phyloP scores from a whole-genome alignment of 192 early-diverging fungal genomes.

The Coemansia sp. region DNA sequence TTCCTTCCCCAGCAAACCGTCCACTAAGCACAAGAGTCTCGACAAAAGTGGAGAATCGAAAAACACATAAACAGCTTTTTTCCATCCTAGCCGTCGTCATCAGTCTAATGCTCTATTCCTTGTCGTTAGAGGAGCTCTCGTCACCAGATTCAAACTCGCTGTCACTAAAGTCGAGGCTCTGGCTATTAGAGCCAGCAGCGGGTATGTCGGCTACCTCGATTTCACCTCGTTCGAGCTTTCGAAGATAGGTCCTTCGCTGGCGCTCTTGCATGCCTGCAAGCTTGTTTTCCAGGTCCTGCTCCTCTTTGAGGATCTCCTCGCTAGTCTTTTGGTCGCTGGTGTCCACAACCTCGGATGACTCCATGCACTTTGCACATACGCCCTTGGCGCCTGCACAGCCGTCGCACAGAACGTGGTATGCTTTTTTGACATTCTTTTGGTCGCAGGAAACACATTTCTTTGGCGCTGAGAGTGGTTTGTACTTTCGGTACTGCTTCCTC shows the following conservation, averaged over 20 bases:
- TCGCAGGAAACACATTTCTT: slow-evolving; percentile 79
- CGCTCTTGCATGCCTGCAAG: slow-evolving; percentile 77
- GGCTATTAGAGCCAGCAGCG: slow-evolving; percentile 41
- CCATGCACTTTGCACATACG: slow-evolving; percentile 92
- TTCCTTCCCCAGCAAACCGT: too few relatives aligned
- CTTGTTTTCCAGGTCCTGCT: slow-evolving; percentile 71
- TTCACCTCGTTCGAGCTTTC: slow-evolving; percentile 81
- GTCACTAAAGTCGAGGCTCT: slow-evolving; percentile 52
- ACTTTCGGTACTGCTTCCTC: slow-evolving; percentile 94
- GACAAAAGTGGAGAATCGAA: background rate
- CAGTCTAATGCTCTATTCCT: slow-evolving; percentile 24
- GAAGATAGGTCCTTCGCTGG: slow-evolving; percentile 74
- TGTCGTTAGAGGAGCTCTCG: slow-evolving; percentile 54
- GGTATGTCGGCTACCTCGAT: slow-evolving; percentile 51
- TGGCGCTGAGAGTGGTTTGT: slow-evolving; percentile 90
- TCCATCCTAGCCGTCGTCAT: slow-evolving; percentile 48
- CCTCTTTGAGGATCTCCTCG: slow-evolving; percentile 65
- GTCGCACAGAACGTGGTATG: slow-evolving; percentile 93
- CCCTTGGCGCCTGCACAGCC: slow-evolving; percentile 76
- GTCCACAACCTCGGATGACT: slow-evolving; percentile 64
- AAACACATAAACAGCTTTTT: slow-evolving; percentile 9
- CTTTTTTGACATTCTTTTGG: slow-evolving; percentile 83
- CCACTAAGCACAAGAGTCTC: too few relatives aligned
- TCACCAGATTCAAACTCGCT: slow-evolving; percentile 49
- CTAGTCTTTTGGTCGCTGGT: slow-evolving; percentile 61